phyloP scores from a whole-genome alignment of 1,284 basidiomycete genomes.

The Boletus mariae region DNA sequence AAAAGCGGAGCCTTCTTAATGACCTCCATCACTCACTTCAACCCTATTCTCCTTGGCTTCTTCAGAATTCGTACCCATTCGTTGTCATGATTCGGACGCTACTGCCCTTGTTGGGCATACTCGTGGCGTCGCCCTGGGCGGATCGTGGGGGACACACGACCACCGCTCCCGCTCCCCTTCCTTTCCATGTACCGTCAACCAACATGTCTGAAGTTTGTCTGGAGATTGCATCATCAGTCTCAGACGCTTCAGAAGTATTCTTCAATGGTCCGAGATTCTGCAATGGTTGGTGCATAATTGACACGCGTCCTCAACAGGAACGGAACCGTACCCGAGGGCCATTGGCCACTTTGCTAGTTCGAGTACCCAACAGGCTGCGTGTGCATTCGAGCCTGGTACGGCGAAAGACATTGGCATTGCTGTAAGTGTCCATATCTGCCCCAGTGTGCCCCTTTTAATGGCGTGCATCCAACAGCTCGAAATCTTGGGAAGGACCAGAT shows the following conservation, averaged over 20 bases:
- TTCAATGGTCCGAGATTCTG: slow-evolving; percentile 28
- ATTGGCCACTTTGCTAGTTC: slow-evolving; percentile 46
- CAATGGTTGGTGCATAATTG: neutral
- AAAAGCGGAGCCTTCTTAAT: slow-evolving; percentile 8
- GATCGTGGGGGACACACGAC: neutral
- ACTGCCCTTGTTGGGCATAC: slow-evolving; percentile 6
- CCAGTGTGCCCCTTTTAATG: slow-evolving; percentile 1
- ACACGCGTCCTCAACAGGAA: slow-evolving; percentile 13
- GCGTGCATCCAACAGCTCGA: slow-evolving; percentile 32
- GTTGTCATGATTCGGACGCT: slow-evolving; percentile 1
- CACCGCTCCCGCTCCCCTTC: neutral
- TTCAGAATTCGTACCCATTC: slow-evolving; percentile 1
- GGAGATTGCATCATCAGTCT: slow-evolving; percentile 26
- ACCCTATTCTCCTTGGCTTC: slow-evolving; percentile 3
- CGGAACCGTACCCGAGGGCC: slow-evolving; percentile 35
- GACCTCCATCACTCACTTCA: slow-evolving; percentile 2
- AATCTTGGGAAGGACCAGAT: slow-evolving; percentile 39
- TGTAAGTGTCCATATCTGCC: slow-evolving; percentile 31
- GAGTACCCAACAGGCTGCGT: slow-evolving; percentile 41
- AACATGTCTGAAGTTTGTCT: slow-evolving; percentile 17
- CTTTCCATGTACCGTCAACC: neutral
- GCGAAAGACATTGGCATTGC: slow-evolving; percentile 44
- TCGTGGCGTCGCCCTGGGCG: slow-evolving; percentile 11
- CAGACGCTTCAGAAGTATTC: slow-evolving; percentile 32
- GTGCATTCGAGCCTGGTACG: slow-evolving; percentile 53